Evolutionary conservation across 1,139 yeast species (phyloP), one percentile per base, ranked within the genome.

Genomic region (Nakaseomyces uthaithaninus): DNA sequence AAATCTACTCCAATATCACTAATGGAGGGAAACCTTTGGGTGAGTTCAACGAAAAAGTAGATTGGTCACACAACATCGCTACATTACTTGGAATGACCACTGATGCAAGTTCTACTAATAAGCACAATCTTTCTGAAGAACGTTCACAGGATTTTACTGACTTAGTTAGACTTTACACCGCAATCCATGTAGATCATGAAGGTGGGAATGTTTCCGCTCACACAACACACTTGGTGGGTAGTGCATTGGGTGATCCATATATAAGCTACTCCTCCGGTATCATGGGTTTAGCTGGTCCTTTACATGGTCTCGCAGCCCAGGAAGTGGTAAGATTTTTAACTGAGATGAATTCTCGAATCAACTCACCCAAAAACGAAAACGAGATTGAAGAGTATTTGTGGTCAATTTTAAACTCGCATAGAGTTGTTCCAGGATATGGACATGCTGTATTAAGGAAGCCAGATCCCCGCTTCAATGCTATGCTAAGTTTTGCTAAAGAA

Each of bases 151-250:
- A 55, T 42, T 89, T 89, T 64, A 76, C 83, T 47, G 94, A 87
- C 68, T 76, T 89, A 60, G 80, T 87, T 79, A 80, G 96, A 72
- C 75, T 89, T 61, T 89, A 89, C 75, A 75, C 86, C 63, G 85
- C 95, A 52, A 81, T 89, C 60, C 97, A 89, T 73, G 87, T 94
- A 42, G 96, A 89, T 68, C 97, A 89, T 71, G 97, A 89, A 72
- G 96, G 96, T 71, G 97, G 97, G 68, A 89, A 89, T 63, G 97
- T 89, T 48, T 85, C 95, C 48, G 96, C 96, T 40, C 97, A 89
- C 73, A 79, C 96, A 59, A 87, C 97, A 53, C 96, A 89, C 69
- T 75, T 89, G 67, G 96, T 89, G 51, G 96, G 96, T 55, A 84
- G 95, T 27, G 96, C 97, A 44, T 75, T 89, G 57, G 80, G 95